Percentiles rank a stretch among this genome's conserved stretches.
Evolutionary conservation across 805 yeast species (phyloP).

Genomic region (Ascoidea tarda): DNA sequence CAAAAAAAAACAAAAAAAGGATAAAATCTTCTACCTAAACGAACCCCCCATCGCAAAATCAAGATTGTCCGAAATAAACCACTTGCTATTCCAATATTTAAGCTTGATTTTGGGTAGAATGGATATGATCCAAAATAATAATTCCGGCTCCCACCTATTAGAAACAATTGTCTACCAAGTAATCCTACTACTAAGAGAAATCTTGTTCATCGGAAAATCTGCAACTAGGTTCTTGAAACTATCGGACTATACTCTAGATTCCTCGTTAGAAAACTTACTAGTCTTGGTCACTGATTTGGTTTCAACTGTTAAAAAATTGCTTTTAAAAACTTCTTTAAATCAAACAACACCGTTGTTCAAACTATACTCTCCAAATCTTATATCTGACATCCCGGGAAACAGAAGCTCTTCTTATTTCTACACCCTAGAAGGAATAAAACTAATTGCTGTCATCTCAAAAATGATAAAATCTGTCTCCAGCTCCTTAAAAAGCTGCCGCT

Average conservation of each 20-base stretch:
- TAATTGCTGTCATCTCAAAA: constrained; percentile 44
- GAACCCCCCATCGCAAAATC: constrained; percentile 48
- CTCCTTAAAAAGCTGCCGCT: constrained; percentile 36
- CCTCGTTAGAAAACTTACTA: constrained; percentile 40
- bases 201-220: constrained; percentile 42
- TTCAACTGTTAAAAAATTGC: constrained; percentile 46
- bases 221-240: constrained; percentile 8
- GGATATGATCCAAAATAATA: constrained; percentile 64
- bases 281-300: constrained; percentile 53
- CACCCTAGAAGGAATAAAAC: constrained; percentile 52
- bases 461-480: constrained; percentile 40
- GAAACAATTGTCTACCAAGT: constrained; percentile 59
- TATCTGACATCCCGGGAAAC: constrained; percentile 19
- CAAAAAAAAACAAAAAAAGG: constrained; percentile 12
- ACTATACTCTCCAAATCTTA: neutral
- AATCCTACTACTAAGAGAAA: constrained; percentile 47
- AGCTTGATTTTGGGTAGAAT: constrained; percentile 62
- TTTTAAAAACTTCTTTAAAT: constrained; percentile 36
- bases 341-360: constrained; percentile 5
- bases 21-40: constrained; percentile 29
- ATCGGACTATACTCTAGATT: constrained; percentile 17
- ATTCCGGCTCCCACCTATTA: constrained; percentile 50
- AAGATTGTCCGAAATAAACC: constrained; percentile 51
- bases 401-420: constrained; percentile 15
- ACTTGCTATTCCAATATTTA: constrained; percentile 44